Evolutionary conservation across 208 protist genomes (phyloP), one percentile per base, ranked within the genome.

Genomic region (Trypanosoma scelopori): DNA sequence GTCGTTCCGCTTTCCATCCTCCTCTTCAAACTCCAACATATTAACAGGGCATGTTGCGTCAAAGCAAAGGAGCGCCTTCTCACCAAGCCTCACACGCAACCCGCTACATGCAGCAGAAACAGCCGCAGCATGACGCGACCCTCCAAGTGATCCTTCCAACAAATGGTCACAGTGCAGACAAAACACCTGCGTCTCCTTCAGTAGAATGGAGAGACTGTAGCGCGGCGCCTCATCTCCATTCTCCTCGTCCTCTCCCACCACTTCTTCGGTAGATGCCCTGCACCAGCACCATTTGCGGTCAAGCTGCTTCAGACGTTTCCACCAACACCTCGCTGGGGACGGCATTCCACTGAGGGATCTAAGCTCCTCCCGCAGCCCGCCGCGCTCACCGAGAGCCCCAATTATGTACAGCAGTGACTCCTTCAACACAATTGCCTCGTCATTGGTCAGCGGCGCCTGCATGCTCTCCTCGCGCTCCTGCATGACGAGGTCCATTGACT

Each of bases 401-500:
- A 73, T 73, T 35, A 73, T 50, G 16, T 52, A 37, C 25, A 73
- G 23, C 11, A 66, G 20, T 11, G 67, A 65, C 45, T 66, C 67
- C 59, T 66, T 60, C 45, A 73, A 41, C 39, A 25, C 20, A n/a
- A 13, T 32, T 22, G 32, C 43, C 30, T 73, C 67, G 12, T 65
- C 67, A 22, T 66, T 23, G 1, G 39, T 42, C 1, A 73, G 43
- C 18, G 49, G 23, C 9, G 45, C 37, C 52, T 58, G 13, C 5
- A 55, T 22, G 9, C 43, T n/a, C 5, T 20, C 51, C 22, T 69
- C 48, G 32, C 74, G 65, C 23, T 48, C 69, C 11, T 35, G 45
- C 23, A 82, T 79, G 46, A 82, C 64, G 39, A 59, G 62, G 46
- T 85, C 69, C 32, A 77, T 67, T 4, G 79, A 71, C 52, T 88